These are phyloP conservation scores for Capsella rubella DNA, from an alignment of 441 rosid species.

Conservation along the genomic window DNA sequence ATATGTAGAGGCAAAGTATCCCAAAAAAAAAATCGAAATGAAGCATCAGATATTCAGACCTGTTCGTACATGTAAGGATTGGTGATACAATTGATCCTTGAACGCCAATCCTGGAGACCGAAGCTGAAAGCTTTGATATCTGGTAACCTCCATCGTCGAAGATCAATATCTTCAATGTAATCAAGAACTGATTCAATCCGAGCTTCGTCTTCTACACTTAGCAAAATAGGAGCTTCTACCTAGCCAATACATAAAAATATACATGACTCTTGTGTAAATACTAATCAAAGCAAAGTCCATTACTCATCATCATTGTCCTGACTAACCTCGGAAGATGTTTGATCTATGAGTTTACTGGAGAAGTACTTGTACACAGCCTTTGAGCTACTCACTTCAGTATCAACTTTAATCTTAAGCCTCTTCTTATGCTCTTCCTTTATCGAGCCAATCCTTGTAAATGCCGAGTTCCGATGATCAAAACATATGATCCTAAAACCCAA, in stretches of 20 bases:
- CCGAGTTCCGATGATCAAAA: constrained; percentile 77
- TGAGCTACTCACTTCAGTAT: constrained; percentile 75
- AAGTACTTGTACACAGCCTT: constrained; percentile 67
- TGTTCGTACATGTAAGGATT: constrained; percentile 70
- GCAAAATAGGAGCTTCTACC: constrained; percentile 50
- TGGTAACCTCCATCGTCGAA: constrained; percentile 66
- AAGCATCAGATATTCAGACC: constrained; percentile 48
- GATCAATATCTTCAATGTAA: constrained; percentile 77
- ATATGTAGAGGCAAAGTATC: background rate
- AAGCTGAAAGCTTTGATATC: constrained; percentile 60
- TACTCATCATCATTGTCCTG: background rate
- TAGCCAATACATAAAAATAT: constrained; percentile 27
- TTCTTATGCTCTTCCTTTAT: constrained; percentile 37
- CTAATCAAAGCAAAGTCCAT: constrained; percentile 7
- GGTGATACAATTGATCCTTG: constrained; percentile 70
- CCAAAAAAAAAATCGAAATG: background rate
- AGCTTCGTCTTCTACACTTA: constrained; percentile 49
- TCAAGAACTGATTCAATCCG: constrained; percentile 59
- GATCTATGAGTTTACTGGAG: constrained; percentile 55
- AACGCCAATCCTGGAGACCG: constrained; percentile 65
- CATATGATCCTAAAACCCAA: constrained; percentile 59
- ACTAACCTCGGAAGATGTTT: constrained; percentile 55
- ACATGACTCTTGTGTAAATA: background rate
- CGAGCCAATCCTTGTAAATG: constrained; percentile 41
- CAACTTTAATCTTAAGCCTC: constrained; percentile 49